Evolutionary conservation across 2,329 filamentous ascomycete species (phyloP).

Genomic region (Fusarium irregulare): DNA sequence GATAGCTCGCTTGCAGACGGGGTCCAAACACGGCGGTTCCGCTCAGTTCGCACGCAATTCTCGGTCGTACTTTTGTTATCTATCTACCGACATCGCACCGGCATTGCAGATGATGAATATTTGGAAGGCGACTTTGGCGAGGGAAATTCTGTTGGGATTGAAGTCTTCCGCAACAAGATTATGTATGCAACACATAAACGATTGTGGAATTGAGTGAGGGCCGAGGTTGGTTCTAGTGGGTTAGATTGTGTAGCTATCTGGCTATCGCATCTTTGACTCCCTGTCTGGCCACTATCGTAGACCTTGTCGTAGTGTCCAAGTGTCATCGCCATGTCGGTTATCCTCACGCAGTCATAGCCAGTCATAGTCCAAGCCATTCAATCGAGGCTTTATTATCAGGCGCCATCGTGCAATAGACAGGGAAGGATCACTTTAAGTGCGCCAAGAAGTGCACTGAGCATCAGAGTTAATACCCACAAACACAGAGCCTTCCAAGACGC

Average conservation of each 20-base stretch:
- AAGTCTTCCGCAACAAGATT: neutral
- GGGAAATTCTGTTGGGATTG: neutral
- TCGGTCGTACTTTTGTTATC: neutral
- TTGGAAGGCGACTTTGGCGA: neutral
- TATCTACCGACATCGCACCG: neutral
- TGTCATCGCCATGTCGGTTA: neutral
- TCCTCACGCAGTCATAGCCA: neutral
- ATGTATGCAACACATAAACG: neutral
- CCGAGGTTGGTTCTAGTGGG: neutral
- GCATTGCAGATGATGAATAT: neutral
- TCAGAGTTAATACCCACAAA: too few species aligned
- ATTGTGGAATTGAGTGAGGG: neutral
- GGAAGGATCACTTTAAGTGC: too few species aligned
- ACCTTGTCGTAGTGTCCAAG: neutral
- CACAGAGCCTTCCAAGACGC: too few species aligned
- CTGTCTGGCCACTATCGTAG: accelerated
- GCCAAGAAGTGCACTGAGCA: too few species aligned
- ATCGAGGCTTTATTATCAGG: too few species aligned
- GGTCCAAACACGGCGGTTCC: neutral
- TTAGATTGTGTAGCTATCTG: neutral
- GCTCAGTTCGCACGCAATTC: neutral
- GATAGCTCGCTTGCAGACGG: neutral
- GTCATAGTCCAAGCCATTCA: neutral
- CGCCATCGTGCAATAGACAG: too few species aligned
- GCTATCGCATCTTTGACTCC: accelerated